Conservation (phyloP, 345 rosid genomes). For the Acer negundo region DNA sequence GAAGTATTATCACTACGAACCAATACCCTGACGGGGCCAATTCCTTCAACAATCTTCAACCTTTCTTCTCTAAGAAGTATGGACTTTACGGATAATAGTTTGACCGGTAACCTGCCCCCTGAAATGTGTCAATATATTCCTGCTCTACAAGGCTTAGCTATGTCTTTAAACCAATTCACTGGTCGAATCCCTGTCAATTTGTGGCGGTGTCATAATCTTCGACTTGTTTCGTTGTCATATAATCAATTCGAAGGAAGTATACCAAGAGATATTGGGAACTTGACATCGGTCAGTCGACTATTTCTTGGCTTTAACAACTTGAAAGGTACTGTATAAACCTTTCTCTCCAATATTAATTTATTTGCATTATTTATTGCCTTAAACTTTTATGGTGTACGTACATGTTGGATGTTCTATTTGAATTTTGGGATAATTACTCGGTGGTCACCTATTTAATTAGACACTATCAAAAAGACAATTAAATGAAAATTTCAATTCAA, state of each 20-base stretch:
- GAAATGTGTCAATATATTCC: neutral
- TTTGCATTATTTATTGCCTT: no score
- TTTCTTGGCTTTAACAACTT: neutral
- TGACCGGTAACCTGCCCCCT: neutral
- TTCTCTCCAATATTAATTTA: neutral
- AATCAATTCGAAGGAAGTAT: constrained; percentile 12
- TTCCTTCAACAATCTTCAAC: no score
- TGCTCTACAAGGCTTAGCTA: neutral
- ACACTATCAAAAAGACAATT: no score
- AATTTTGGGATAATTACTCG: no score
- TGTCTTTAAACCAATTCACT: neutral
- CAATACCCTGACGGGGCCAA: no score
- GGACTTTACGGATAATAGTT: neutral
- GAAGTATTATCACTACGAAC: no score
- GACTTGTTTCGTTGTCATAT: neutral
- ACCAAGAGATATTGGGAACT: constrained; percentile 7
- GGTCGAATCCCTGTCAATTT: neutral
- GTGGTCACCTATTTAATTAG: no score
- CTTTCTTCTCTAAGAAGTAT: no score
- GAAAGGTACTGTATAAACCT: neutral
- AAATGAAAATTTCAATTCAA: no score
- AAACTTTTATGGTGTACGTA: no score
- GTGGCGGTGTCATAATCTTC: neutral
- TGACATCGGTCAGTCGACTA: neutral
- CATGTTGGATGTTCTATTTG: no score